Evolutionary conservation across 176 grass and related monocot species (phyloP).

Genomic region (Cocos nucifera): DNA sequence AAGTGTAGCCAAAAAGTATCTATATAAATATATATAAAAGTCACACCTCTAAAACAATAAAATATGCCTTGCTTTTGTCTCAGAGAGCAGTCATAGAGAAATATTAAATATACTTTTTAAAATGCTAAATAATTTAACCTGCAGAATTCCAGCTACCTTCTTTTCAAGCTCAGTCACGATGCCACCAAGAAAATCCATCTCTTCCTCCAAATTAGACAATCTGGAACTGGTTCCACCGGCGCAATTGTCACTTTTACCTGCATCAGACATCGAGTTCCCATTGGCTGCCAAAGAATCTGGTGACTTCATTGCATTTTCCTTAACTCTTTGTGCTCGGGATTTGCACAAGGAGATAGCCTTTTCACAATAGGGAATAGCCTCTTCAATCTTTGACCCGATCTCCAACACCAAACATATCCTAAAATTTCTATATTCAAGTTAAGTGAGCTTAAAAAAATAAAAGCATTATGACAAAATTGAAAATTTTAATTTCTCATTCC

Average conservation of each 20-base stretch:
- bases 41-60: too few species aligned
- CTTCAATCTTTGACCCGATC: conserved; percentile 44
- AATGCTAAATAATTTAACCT: too few species aligned
- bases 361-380: conserved; percentile 74
- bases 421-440: conserved; percentile 64
- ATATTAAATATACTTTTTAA: too few species aligned
- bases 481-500: too few species aligned
- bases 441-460: conserved; percentile 24
- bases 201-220: conserved; percentile 38
- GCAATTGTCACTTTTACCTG: conserved; percentile 4
- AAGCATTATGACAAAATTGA: too few species aligned
- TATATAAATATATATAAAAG: too few species aligned
- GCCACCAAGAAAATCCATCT: conserved; percentile 60
- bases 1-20: too few species aligned
- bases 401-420: conserved; percentile 78
- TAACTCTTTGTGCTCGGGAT: conserved; percentile 55
- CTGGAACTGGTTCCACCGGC: conserved; percentile 30
- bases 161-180: conserved; percentile 87
- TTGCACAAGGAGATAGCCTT: conserved; percentile 74
- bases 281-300: conserved; percentile 1
- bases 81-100: too few species aligned
- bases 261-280: background rate
- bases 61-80: too few species aligned
- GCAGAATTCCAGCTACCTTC: conserved; percentile 47
- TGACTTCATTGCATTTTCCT: conserved; percentile 9